Percentiles rank a stretch among this genome's conserved stretches.
phyloP scores from a whole-genome alignment of 495 filamentous ascomycete species.

The Penicillium angulare region DNA sequence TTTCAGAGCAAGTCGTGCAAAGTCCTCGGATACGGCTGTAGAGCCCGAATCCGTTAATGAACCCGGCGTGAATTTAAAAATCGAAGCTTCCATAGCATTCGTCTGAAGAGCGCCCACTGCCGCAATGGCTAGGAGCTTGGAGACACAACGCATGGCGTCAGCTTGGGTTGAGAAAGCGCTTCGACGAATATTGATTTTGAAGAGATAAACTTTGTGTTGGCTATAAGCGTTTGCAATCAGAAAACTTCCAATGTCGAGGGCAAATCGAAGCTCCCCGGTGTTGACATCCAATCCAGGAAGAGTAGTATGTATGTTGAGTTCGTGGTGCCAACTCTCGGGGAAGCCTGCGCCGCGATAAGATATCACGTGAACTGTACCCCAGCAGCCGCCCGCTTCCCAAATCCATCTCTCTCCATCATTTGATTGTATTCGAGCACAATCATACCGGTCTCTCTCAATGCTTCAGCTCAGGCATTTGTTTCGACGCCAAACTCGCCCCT shows the following conservation, averaged over 20 bases:
- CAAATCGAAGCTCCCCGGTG: not conserved
- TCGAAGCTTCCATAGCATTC: slow-evolving; percentile 31
- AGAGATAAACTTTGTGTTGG: not conserved
- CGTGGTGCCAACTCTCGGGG: too few species aligned
- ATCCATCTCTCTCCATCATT: not conserved
- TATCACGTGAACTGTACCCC: slow-evolving; percentile 20
- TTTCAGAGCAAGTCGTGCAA: slow-evolving; percentile 53
- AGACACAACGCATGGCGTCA: slow-evolving; percentile 29
- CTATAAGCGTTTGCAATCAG: too few species aligned
- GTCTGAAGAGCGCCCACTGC: slow-evolving; percentile 24
- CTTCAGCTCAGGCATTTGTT: slow-evolving; percentile 33
- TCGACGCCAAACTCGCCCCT: slow-evolving; percentile 23
- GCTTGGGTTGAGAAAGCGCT: not conserved
- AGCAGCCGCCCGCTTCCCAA: slow-evolving; percentile 2
- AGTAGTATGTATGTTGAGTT: not conserved
- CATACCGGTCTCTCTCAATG: slow-evolving; percentile 33
- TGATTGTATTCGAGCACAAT: slow-evolving; percentile 2
- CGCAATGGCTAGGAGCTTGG: slow-evolving; percentile 28
- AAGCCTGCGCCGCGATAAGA: slow-evolving; percentile 14
- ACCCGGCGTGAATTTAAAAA: slow-evolving; percentile 35
- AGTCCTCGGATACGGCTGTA: slow-evolving; percentile 36
- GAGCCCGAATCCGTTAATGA: not conserved
- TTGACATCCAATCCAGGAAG: not conserved
- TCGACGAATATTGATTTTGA: not conserved
- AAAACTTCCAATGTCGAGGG: not conserved